A percentile compares a stretch with the other conserved stretches of the same genome.
Conservation (phyloP, 2,329 filamentous ascomycete genomes). For the Fusarium citri region DNA sequence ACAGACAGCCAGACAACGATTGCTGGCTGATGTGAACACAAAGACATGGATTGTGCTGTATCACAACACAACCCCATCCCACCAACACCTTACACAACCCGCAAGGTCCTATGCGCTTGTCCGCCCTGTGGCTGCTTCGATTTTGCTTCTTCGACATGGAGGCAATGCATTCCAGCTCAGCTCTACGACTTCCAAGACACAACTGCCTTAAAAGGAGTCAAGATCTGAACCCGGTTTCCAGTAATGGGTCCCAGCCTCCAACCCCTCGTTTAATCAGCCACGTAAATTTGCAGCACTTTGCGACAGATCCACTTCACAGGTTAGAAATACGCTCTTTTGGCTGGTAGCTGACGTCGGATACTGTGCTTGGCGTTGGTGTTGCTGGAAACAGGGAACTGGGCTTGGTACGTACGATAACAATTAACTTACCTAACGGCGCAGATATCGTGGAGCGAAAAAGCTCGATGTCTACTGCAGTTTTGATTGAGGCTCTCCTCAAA, state of each 20-base stretch:
- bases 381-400: constrained; percentile 37
- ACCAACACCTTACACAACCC: constrained; percentile 25
- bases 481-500: constrained; percentile 12
- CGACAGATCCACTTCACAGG: constrained; percentile 24
- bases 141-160: constrained; percentile 27
- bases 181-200: constrained; percentile 9
- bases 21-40: constrained; percentile 24
- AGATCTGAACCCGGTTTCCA: constrained; percentile 20
- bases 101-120: constrained; percentile 10
- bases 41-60: constrained; percentile 38
- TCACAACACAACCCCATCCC: constrained; percentile 34
- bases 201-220: constrained; percentile 19
- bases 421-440: constrained; percentile 16
- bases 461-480: constrained; percentile 2
- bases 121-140: constrained; percentile 28
- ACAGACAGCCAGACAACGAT: constrained; percentile 1
- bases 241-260: constrained; percentile 35
- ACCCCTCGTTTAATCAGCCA: constrained; percentile 45
- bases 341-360: constrained; percentile 33
- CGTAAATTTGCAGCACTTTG: constrained; percentile 41
- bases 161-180: constrained; percentile 8
- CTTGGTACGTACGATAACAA: constrained; percentile 6
- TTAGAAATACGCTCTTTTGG: constrained; percentile 24
- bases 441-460: constrained; percentile 32
- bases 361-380: constrained; percentile 29